These are phyloP conservation scores for Yamadazyma olivae DNA, from an alignment of 805 yeast genomes.

Conservation along the genomic window DNA sequence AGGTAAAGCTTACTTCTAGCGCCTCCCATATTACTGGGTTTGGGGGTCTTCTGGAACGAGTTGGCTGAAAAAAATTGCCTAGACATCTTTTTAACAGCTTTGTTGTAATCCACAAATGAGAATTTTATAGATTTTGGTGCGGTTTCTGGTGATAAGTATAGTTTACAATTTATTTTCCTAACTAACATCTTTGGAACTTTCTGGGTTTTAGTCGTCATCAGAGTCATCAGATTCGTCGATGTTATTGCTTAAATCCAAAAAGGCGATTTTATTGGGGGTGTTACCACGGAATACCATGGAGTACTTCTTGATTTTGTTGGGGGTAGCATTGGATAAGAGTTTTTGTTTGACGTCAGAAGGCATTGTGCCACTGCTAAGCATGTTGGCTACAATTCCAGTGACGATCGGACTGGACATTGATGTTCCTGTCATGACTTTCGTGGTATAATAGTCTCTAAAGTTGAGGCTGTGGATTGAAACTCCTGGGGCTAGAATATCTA, in stretches of 20 bases:
- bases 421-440: constrained; percentile 59
- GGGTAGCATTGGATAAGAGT: constrained; percentile 46
- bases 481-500: constrained; percentile 84
- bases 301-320: constrained; percentile 44
- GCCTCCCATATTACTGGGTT: constrained; percentile 2
- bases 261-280: constrained; percentile 60
- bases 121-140: too few species aligned
- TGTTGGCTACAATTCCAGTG: constrained; percentile 60
- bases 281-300: constrained; percentile 45
- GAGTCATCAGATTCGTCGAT: constrained; percentile 1
- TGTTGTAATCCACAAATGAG: not conserved
- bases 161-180: too few species aligned
- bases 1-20: constrained; percentile 17
- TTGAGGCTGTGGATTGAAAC: constrained; percentile 59
- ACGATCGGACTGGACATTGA: constrained; percentile 80
- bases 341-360: constrained; percentile 38
- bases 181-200: too few species aligned
- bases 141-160: too few species aligned
- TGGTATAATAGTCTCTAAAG: constrained; percentile 18
- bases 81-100: constrained; percentile 1
- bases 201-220: constrained; percentile 1
- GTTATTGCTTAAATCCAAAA: too few species aligned
- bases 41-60: not conserved
- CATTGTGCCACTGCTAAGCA: constrained; percentile 50
- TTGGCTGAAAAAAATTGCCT: constrained; percentile 5